Percentiles rank a stretch among this genome's conserved stretches.
These are phyloP conservation scores for Aspergillus sclerotialis DNA, from an alignment of 2,329 filamentous ascomycete genomes.

Conservation along the genomic window DNA sequence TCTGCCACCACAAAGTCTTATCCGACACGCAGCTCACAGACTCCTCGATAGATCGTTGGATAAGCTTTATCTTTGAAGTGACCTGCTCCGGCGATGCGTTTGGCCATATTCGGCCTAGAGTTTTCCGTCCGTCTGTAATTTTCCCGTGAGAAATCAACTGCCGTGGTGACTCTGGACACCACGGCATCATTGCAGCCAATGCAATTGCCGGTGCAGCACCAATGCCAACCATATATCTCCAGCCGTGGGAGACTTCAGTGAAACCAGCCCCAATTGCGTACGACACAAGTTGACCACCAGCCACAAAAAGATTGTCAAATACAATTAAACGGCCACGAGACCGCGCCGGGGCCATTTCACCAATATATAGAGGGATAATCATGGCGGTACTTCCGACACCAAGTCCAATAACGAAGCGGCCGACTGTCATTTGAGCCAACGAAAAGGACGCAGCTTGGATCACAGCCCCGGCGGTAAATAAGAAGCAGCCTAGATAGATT, in stretches of 20 bases:
- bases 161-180: slow-evolving; percentile 45
- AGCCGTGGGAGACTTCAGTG: slow-evolving; percentile 37
- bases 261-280: slow-evolving; percentile 37
- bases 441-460: slow-evolving; percentile 28
- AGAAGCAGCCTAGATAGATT: slow-evolving; percentile 20
- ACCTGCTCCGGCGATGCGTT: slow-evolving; percentile 34
- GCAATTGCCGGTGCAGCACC: slow-evolving; percentile 43
- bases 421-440: slow-evolving; percentile 38
- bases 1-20: slow-evolving; percentile 34
- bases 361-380: slow-evolving; percentile 32
- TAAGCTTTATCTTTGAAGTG: slow-evolving; percentile 37
- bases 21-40: slow-evolving; percentile 21
- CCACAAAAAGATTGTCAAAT: slow-evolving; percentile 25
- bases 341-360: slow-evolving; percentile 11
- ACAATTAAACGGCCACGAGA: slow-evolving; percentile 13
- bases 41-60: slow-evolving; percentile 33
- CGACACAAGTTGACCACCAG: slow-evolving; percentile 31
- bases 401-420: slow-evolving; percentile 42
- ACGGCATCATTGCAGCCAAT: slow-evolving; percentile 36
- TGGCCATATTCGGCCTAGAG: slow-evolving; percentile 21
- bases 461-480: slow-evolving; percentile 33
- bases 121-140: slow-evolving; percentile 31
- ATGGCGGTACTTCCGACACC: slow-evolving; percentile 43
- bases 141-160: slow-evolving; percentile 41
- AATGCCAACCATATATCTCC: slow-evolving; percentile 43